Base-by-base conservation (phyloP, 2,329 filamentous ascomycete species). In the Diaporthe vaccinii region DNA sequence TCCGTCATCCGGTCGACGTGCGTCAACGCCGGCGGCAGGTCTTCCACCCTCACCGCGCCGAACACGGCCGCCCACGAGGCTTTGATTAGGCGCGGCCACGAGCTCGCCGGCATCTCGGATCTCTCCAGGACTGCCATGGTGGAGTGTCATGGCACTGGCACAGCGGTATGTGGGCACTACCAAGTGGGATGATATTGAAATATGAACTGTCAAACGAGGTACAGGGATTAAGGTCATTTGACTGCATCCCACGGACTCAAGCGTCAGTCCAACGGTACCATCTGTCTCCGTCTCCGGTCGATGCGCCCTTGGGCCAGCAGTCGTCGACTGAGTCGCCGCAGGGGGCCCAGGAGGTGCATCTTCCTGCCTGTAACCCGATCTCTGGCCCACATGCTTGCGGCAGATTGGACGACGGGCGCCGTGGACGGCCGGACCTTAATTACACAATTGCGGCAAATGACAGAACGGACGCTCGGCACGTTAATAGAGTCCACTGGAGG, bases 21-120 rank as follows among this genome's bases (percentile, higher is more conserved):
- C 0, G 76, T 79, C 20, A 87, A 87, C 74, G 79, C 77, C 22
- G 86, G 90, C 75, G 89, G 89, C 5, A 84, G 80, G 2, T 84
- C 83, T 0, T 77, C 80, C 15, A 85, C 84, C 0, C 82, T 88
- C 22, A 85, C 84, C 0, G 79, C 83, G 46, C 88, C 88, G 0
- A 87, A 78, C 53, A 65, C 75, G 0, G 72, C 75, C 0, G 80
- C 81, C 1, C 86, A 87, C 49, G 81, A 79, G 34, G 71, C 69
- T 1, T 70, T 85, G 2, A 85, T 86, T 10, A 72, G 81, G 0
- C 75, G 73, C 36, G 80, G 80, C 0, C 84, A 86, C 72, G 49
- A 72, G 2, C 73, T 75, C 10, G 82, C 83, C 3, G 79, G 79
- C 0, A 80, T 83, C 41, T 31, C 59, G 0, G 77, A 81, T 34